Evolutionary conservation across 768 basidiomycete species (phyloP), one percentile per base, ranked within the genome.

Genomic region (Crassisporium funariophilum): DNA sequence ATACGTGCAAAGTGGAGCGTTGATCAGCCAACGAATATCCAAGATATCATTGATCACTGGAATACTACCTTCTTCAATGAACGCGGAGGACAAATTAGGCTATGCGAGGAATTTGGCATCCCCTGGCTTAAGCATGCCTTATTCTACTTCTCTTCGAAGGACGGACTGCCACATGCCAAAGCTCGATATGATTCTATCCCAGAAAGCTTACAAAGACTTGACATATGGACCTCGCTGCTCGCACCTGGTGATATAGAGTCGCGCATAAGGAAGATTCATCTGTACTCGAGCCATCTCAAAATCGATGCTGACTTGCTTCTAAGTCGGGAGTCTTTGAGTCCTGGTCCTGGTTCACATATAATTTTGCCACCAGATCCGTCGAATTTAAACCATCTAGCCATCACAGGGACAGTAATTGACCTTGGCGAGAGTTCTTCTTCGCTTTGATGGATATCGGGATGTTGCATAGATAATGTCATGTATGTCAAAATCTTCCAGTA

Each of bases 81-180:
- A 6, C 29, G 27, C 10, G 29, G 29, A 31, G 42, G 25, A 8
- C 42, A 43, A 12, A 31, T 43, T 33, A 21, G 16, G 22, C 29
- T 43, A 9, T 43, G 42, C 15, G 19, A 43, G 21, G 42, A 43
- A 11, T 43, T 31, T 15, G 42, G 42, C 9, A 22, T 20, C 3
- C 42, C 42, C 8, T 33, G 42, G 42, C 29, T 19, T 20, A 43
- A 43, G 21, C 34, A 43, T 11, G 42, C 42, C 6, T n/a, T 43
- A 20, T 43, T 29, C 11, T 33, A 20, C 21, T 43, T 43, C 29
- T 2, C 29, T 31, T 31, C 11, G 29, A 2, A 31, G 29, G 2
- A 3, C 29, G 29, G n/a, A n/a, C 29, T 5, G 29, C 29, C 29
- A n/a, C 10, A 11, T 31, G 29, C 10, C 29, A 31, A 5, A 31